These are phyloP conservation scores for Clarireedia homoeocarpa DNA, from an alignment of 2,329 filamentous ascomycete genomes.

Conservation along the genomic window DNA sequence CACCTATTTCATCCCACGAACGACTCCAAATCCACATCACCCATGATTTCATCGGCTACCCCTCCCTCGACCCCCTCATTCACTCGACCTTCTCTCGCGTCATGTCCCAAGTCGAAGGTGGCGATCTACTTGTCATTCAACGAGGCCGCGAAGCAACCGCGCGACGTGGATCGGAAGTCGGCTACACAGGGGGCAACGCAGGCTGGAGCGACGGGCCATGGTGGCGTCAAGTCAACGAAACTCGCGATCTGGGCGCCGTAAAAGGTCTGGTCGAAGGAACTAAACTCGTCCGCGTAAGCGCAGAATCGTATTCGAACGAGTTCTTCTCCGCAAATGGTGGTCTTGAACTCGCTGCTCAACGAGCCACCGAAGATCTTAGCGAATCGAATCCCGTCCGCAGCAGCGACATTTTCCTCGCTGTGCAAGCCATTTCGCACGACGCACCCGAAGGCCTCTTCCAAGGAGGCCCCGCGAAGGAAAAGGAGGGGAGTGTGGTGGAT, in stretches of 20 bases:
- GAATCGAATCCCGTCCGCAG: conserved; percentile 85
- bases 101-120: conserved; percentile 98
- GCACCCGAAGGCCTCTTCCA: conserved; percentile 62
- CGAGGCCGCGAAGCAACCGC: conserved; percentile 78
- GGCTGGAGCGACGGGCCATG: conserved; percentile 94
- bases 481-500: conserved; percentile 43
- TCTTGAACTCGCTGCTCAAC: conserved; percentile 68
- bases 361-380: conserved; percentile 70
- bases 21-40: conserved; percentile 95
- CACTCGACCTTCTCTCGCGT: conserved; percentile 88
- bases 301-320: conserved; percentile 79
- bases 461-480: conserved; percentile 48
- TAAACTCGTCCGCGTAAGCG: conserved; percentile 82
- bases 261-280: conserved; percentile 78
- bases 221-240: conserved; percentile 70
- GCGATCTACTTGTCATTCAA: conserved; percentile 89
- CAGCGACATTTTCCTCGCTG: conserved; percentile 90
- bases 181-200: conserved; percentile 46
- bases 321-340: conserved; percentile 76
- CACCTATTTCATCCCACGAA: conserved; percentile 94
- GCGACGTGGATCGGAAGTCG: conserved; percentile 54
- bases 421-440: conserved; percentile 73
- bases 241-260: conserved; percentile 72
- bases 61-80: conserved; percentile 86
- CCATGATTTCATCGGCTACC: conserved; percentile 91